phyloP scores from a whole-genome alignment of 208 protist species.

The Wallacemonas sp. region DNA sequence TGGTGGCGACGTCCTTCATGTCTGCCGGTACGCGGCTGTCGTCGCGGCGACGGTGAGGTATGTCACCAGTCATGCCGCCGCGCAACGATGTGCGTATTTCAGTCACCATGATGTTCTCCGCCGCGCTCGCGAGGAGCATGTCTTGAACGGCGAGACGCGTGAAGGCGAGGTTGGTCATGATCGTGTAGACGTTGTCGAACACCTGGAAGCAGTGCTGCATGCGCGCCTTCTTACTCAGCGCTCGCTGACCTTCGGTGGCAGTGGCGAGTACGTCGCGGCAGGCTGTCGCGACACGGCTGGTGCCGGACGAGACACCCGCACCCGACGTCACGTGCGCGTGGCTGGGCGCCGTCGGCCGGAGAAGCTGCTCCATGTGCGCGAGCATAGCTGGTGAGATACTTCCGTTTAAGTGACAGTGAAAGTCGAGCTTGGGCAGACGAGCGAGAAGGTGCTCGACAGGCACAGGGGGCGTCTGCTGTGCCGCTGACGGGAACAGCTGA shows the following conservation, averaged over 20 bases:
- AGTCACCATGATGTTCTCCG: slow-evolving; percentile 61
- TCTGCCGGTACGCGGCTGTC: not conserved
- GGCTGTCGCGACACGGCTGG: not conserved
- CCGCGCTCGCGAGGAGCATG: slow-evolving; percentile 59
- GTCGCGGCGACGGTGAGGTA: not conserved
- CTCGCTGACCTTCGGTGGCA: not conserved
- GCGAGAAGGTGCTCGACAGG: slow-evolving; percentile 11
- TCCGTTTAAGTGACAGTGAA: slow-evolving; percentile 79
- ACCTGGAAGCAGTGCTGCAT: slow-evolving; percentile 80
- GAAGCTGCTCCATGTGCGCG: slow-evolving; percentile 43
- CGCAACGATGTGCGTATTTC: slow-evolving; percentile 86
- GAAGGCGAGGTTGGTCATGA: slow-evolving; percentile 72
- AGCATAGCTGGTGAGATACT: slow-evolving; percentile 61
- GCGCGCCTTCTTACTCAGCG: slow-evolving; percentile 19
- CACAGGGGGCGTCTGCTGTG: not conserved
- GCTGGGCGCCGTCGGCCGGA: no score
- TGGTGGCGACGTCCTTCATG: slow-evolving; percentile 18
- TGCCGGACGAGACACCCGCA: not conserved
- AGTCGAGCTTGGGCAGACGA: slow-evolving; percentile 58
- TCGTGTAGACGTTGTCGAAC: slow-evolving; percentile 79
- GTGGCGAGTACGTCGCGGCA: slow-evolving; percentile 17
- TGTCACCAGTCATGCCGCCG: slow-evolving; percentile 33
- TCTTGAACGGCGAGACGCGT: slow-evolving; percentile 83
- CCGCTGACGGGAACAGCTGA: not conserved
- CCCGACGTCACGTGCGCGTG: not conserved